These are phyloP conservation scores for Capronia coronata DNA, from an alignment of 2,329 filamentous ascomycete genomes.

Conservation along the genomic window DNA sequence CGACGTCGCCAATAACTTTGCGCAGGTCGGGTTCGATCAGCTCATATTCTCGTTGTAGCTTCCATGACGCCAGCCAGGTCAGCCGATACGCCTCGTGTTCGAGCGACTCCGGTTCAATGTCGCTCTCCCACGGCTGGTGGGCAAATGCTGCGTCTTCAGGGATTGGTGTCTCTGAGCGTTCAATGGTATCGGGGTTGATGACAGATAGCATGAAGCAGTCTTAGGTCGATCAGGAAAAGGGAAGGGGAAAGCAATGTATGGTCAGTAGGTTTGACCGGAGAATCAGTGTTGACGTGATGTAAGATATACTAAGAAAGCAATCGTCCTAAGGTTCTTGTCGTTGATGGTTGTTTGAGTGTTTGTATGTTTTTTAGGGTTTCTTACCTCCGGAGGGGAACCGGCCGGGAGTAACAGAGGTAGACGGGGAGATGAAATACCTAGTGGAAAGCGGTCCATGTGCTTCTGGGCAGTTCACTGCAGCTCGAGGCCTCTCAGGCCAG, in stretches of 20 bases:
- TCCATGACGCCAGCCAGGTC: conserved; percentile 12
- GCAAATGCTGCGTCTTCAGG: not conserved
- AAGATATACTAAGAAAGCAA: too few species aligned
- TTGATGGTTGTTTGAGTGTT: too few species aligned
- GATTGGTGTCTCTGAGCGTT: not conserved
- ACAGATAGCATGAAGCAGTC: not conserved
- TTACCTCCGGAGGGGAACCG: too few species aligned
- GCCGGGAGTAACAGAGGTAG: too few species aligned
- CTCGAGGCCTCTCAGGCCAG: too few species aligned
- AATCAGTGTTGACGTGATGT: too few species aligned
- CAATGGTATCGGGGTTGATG: not conserved
- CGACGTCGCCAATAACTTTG: conserved; percentile 13
- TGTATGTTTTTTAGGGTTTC: too few species aligned
- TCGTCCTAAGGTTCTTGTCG: too few species aligned
- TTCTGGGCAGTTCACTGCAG: too few species aligned
- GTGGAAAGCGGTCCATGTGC: too few species aligned
- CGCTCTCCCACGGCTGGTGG: not conserved
- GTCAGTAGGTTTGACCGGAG: too few species aligned
- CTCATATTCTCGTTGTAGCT: conserved; percentile 11
- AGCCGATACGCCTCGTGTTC: conserved; percentile 9
- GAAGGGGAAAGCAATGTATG: too few species aligned
- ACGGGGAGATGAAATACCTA: not conserved
- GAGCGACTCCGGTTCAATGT: not conserved
- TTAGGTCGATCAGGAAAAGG: not conserved
- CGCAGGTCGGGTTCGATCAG: conserved; percentile 11